Percentiles rank a stretch among this genome's conserved stretches.
Conservation (phyloP, 2,329 filamentous ascomycete species). For the Fusarium avenaceum region DNA sequence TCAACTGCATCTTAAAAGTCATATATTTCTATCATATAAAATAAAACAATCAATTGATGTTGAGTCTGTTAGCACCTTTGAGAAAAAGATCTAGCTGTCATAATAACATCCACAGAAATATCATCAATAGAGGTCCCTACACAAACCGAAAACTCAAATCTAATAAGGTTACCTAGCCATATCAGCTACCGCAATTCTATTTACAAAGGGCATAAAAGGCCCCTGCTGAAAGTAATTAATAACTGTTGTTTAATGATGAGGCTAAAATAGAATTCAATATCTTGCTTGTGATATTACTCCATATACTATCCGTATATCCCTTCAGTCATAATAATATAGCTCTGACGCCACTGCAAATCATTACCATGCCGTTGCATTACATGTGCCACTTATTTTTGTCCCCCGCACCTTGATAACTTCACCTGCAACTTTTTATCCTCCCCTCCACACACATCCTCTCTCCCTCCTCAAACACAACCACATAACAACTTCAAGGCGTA, state of each 20-base stretch:
- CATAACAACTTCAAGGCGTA: neutral
- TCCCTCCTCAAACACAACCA: slow-evolving; percentile 4
- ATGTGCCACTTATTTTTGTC: slow-evolving; percentile 25
- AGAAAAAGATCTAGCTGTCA: too few relatives aligned
- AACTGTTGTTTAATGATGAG: too few relatives aligned
- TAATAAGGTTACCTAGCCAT: too few relatives aligned
- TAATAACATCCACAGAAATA: too few relatives aligned
- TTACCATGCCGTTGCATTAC: neutral
- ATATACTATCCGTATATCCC: neutral
- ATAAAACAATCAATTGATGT: too few relatives aligned
- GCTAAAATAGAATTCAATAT: neutral
- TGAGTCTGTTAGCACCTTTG: too few relatives aligned
- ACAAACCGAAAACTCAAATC: too few relatives aligned
- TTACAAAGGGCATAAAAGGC: too few relatives aligned
- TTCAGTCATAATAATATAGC: neutral
- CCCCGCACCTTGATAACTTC: slow-evolving; percentile 13
- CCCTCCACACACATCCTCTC: slow-evolving; percentile 1
- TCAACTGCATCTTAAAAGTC: neutral
- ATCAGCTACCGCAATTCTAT: too few relatives aligned
- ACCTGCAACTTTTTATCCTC: slow-evolving; percentile 18
- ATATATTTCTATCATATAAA: neutral
- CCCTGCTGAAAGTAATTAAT: too few relatives aligned
- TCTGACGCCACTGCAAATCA: slow-evolving; percentile 2
- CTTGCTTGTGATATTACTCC: neutral
- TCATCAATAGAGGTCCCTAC: too few relatives aligned